Percentiles rank a stretch among this genome's conserved stretches.
Evolutionary conservation across 2,329 filamentous ascomycete genomes (phyloP).

Genomic region (Hypoxylon sp.): DNA sequence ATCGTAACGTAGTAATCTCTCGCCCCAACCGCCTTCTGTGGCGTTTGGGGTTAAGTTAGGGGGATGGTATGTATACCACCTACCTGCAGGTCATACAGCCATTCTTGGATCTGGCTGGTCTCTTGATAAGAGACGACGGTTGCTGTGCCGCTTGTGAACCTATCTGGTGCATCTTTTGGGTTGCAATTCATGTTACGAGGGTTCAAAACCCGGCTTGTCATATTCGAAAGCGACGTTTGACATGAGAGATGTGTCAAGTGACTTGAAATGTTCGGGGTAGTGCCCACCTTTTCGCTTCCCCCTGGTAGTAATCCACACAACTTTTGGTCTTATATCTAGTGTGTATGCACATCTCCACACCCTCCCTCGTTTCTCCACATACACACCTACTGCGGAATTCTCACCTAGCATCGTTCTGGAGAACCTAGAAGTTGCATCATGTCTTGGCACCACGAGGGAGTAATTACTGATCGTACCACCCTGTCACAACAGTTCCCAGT

Average conservation of each 20-base stretch:
- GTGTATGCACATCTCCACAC: constrained; percentile 30
- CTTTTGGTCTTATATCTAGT: constrained; percentile 9
- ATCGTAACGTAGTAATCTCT: constrained; percentile 6
- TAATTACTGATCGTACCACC: constrained; percentile 18
- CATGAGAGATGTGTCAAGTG: constrained; percentile 15
- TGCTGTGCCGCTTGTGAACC: constrained; percentile 16
- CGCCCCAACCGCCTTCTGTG: background rate
- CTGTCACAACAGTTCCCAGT: constrained; percentile 11
- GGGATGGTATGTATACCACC: constrained; percentile 42
- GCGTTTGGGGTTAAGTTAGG: constrained; percentile 1
- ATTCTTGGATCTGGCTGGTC: constrained; percentile 54
- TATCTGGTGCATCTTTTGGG: constrained; percentile 27
- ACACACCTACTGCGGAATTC: background rate
- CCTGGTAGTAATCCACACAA: constrained; percentile 13
- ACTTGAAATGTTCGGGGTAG: constrained; percentile 22
- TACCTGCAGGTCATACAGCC: constrained; percentile 66
- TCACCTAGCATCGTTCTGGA: constrained; percentile 20
- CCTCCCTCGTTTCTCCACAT: constrained; percentile 34
- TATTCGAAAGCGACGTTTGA: constrained; percentile 28
- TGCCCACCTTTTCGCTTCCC: constrained; percentile 29
- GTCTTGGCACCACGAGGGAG: constrained; percentile 29
- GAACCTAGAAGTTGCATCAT: constrained; percentile 30
- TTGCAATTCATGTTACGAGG: constrained; percentile 11
- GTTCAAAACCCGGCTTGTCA: constrained; percentile 5
- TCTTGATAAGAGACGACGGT: constrained; percentile 17